Percentiles rank a stretch among this genome's conserved stretches.
Conservation (phyloP, 1,139 yeast species). For the Yamadazyma kanchanaburiensis region DNA sequence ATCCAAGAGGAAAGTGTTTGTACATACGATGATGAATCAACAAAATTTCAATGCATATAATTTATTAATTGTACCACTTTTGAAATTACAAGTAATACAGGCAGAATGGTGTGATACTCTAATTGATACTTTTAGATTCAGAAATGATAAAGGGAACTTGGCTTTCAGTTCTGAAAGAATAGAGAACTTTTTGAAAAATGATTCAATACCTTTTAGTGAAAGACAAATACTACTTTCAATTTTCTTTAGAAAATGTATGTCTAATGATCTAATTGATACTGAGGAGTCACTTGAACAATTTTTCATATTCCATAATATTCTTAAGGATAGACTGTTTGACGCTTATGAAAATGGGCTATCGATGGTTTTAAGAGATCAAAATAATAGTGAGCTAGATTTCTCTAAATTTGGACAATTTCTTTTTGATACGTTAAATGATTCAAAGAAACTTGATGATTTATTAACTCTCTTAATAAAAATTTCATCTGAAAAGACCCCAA, state of each 20-base stretch:
- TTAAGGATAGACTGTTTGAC: no score
- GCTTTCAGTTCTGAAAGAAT: slow-evolving; percentile 14
- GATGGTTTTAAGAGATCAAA: background rate
- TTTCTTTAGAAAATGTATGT: slow-evolving; percentile 19
- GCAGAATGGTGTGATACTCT: slow-evolving; percentile 23
- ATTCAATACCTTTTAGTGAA: no score
- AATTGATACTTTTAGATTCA: slow-evolving; percentile 18
- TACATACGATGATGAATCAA: slow-evolving; percentile 20
- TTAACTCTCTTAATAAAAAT: slow-evolving; percentile 22
- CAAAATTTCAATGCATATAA: slow-evolving; percentile 19
- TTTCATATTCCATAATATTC: no score
- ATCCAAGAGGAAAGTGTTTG: slow-evolving; percentile 16
- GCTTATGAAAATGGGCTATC: background rate
- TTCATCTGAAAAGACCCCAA: slow-evolving; percentile 16
- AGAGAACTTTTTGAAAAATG: slow-evolving; percentile 11
- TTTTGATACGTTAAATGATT: no score
- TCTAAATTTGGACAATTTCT: no score
- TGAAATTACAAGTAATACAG: slow-evolving; percentile 3
- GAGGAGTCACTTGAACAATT: no score
- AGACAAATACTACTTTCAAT: slow-evolving; percentile 17
- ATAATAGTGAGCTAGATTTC: no score
- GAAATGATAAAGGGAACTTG: slow-evolving; percentile 8
- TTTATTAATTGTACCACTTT: slow-evolving; percentile 15
- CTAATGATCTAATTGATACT: slow-evolving; percentile 3
- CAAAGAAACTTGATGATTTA: no score